Percentiles rank a stretch among this genome's conserved stretches.
These are phyloP conservation scores for Aspergillus pseudoviridinutans DNA, from an alignment of 2,329 filamentous ascomycete species.

Conservation along the genomic window DNA sequence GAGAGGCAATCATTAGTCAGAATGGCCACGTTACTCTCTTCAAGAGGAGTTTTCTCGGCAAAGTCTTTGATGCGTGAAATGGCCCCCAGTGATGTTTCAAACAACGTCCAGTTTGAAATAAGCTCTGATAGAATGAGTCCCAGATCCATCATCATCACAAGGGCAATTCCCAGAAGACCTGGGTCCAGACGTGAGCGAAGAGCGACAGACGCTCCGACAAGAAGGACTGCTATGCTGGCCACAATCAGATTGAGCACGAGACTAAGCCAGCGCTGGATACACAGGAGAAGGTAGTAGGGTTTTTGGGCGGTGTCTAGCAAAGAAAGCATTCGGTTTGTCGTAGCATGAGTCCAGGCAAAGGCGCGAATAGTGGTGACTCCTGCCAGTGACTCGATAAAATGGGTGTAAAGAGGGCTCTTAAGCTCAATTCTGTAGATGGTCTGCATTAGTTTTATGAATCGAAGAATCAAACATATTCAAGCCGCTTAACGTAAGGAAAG, in stretches of 20 bases:
- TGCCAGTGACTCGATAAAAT: slow-evolving; percentile 49
- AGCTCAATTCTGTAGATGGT: slow-evolving; percentile 8
- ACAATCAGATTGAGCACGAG: slow-evolving; percentile 45
- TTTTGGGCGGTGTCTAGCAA: slow-evolving; percentile 41
- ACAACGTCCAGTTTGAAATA: slow-evolving; percentile 48
- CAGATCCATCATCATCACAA: slow-evolving; percentile 46
- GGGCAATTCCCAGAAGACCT: slow-evolving; percentile 44
- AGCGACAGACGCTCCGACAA: slow-evolving; percentile 42
- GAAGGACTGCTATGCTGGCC: slow-evolving; percentile 36
- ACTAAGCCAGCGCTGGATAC: slow-evolving; percentile 43
- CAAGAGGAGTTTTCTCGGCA: slow-evolving; percentile 31
- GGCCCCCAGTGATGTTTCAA: slow-evolving; percentile 55
- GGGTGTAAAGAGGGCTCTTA: slow-evolving; percentile 22
- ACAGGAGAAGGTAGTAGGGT: slow-evolving; percentile 45
- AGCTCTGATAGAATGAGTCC: slow-evolving; percentile 43
- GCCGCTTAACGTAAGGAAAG: no score
- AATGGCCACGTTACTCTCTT: neutral
- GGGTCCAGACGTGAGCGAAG: slow-evolving; percentile 31
- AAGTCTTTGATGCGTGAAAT: slow-evolving; percentile 53
- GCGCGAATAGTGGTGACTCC: slow-evolving; percentile 50
- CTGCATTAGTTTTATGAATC: no score
- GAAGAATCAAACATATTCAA: no score
- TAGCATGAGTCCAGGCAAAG: slow-evolving; percentile 44
- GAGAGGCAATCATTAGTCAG: neutral
- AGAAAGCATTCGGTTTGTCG: slow-evolving; percentile 32